These are phyloP conservation scores for Mycena floridula DNA, from an alignment of 768 basidiomycete genomes.

Conservation along the genomic window DNA sequence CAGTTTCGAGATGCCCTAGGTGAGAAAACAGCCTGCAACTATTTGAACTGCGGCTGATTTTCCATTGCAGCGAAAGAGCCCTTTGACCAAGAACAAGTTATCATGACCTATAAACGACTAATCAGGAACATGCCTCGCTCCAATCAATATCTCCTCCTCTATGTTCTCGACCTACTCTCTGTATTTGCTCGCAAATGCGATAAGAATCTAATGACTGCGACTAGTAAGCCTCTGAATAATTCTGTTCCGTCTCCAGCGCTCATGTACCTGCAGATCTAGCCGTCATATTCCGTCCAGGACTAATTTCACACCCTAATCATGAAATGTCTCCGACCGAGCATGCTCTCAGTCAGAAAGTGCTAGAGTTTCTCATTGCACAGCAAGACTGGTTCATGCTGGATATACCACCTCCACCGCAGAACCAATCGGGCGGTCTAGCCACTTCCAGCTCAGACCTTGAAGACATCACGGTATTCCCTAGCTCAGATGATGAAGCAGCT, in stretches of 20 bases:
- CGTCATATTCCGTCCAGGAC: slow-evolving; percentile 93
- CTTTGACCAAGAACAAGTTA: slow-evolving; percentile 64
- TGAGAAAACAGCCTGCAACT: slow-evolving; percentile 24
- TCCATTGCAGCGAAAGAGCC: slow-evolving; percentile 55
- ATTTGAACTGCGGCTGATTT: not conserved
- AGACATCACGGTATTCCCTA: slow-evolving; percentile 36
- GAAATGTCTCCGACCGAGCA: slow-evolving; percentile 85
- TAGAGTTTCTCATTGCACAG: slow-evolving; percentile 94
- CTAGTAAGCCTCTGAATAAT: slow-evolving; percentile 63
- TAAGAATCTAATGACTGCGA: slow-evolving; percentile 93
- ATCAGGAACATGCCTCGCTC: slow-evolving; percentile 81
- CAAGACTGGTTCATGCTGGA: slow-evolving; percentile 95
- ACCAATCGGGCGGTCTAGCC: slow-evolving; percentile 17
- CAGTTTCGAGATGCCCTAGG: slow-evolving; percentile 80
- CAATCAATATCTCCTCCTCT: slow-evolving; percentile 94
- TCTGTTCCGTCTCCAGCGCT: not conserved
- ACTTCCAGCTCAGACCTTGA: slow-evolving; percentile 31
- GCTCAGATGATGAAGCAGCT: slow-evolving; percentile 44
- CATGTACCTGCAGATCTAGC: slow-evolving; percentile 70
- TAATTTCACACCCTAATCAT: slow-evolving; percentile 85
- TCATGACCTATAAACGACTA: slow-evolving; percentile 75
- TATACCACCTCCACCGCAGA: slow-evolving; percentile 61
- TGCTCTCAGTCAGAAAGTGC: slow-evolving; percentile 78
- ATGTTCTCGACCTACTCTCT: slow-evolving; percentile 91
- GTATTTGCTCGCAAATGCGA: slow-evolving; percentile 91